Base-by-base conservation (phyloP, 2,329 filamentous ascomycete genomes). In the Penicillium sumatraense region DNA sequence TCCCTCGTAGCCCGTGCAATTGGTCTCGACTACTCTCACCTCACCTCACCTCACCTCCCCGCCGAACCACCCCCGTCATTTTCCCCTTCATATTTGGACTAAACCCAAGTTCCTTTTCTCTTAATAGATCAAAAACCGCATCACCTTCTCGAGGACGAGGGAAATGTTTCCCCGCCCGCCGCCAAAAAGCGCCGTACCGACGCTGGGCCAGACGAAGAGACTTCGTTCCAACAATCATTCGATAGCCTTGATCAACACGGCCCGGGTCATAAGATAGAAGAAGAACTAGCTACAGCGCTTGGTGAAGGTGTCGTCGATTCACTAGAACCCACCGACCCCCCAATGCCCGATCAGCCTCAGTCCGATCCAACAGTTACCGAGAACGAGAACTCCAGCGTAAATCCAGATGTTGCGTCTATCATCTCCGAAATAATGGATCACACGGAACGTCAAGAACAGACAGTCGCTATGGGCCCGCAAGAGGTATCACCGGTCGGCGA, bases 381-480 rank as follows among this genome's bases (percentile, higher is more conserved):
- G 21, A 63, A 68, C 26, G 51, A 58, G 10, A 62, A 56, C 27
- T 48, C 67, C n/a, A 68, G 69, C 24, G 62, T 70, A 27, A 69
- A 67, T 33, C 51, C 68, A 5, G 70, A 76, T 47, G 69, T 77
- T 31, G 67, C 71, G 9, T 69, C 72, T 18, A 71, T 77, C n/a
- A 75, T 76, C 21, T 72, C 72, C 4, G 72, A 71, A 52, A 77
- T 78, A 27, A 76, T 78, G 64, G 72, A 77, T 56, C 75, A 77
- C 56, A 70, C 75, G 0, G 76, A 77, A 56, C 68, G 70, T 6
- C 68, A 76, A 21, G 76, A 78, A 55, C 69, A 74, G 49, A 74
- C 75, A 26, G 71, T 66, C 35, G 67, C 68, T 9, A 62, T 75
- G 54, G 72, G 69, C 20, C 69, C 69, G 44, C 71, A 74, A 58